Evolutionary conservation across 2,329 filamentous ascomycete genomes (phyloP), one percentile per base, ranked within the genome.

Genomic region (Huntiella moniliformis): DNA sequence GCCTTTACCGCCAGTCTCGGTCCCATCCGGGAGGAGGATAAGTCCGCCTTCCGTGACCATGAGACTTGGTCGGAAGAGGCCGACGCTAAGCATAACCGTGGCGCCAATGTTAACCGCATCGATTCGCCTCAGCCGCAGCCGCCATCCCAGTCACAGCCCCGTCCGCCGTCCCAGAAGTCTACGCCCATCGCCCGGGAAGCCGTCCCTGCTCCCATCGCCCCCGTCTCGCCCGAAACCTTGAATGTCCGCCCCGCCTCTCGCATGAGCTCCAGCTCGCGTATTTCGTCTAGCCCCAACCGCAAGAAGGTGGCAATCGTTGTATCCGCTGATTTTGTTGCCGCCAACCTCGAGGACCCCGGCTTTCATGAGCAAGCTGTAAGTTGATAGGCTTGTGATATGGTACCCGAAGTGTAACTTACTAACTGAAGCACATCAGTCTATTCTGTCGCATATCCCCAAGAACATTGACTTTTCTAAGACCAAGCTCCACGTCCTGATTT

Each of bases 61-160:
- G 82, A 84, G 58, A 77, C 84, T 44, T 95, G 88, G 88, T 86
- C 81, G 11, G 86, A 95, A 60, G 87, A 95, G 63, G 83, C 80
- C 16, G 79, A 83, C 54, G 71, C 80, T 42, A 75, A 80, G 56
- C 65, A 65, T 53, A 65, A 69, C 46, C 65, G 64, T 45, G 18
- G 33, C 4, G 22, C 34, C 16, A 32, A 38, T 18, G 36, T 39
- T 28, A 31, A 33, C 22, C 33, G 15, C 38, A 12, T 42, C 10
- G 35, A 5, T 32, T 28, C 44, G 35, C 18, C 44, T 13, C 39
- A 41, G 32, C 33, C 17, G 4, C 15, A n/a, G 12, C 17, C 33
- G 22, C 10, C 40, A 12, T 11, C 40, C 13, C 34, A 36, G n/a
- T 33, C 32, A 12, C 28, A 33, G 39, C n/a, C 36, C 18, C 16